These are phyloP conservation scores for Arthrobotrys pseudoclavata DNA, from an alignment of 2,329 filamentous ascomycete species.

Conservation along the genomic window DNA sequence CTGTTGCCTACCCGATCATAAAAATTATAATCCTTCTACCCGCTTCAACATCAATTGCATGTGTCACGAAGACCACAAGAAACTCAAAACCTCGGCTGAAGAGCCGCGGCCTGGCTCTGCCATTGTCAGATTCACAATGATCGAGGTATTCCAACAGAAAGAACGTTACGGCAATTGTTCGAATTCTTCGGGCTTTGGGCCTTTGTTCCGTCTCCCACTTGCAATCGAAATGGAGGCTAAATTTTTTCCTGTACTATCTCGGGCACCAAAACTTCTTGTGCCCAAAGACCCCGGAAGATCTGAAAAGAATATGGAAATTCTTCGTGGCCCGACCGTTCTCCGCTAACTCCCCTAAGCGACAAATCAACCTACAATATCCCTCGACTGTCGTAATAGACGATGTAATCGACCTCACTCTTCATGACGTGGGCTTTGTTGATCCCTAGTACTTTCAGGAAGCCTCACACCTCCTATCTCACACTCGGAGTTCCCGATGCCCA, in stretches of 20 bases:
- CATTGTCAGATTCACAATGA: not conserved
- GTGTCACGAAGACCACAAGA: too few species aligned
- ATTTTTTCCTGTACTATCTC: not conserved
- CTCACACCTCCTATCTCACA: not conserved
- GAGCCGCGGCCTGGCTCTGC: not conserved
- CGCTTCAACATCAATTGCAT: too few species aligned
- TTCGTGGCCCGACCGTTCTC: not conserved
- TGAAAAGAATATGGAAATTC: not conserved
- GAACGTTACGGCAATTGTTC: not conserved
- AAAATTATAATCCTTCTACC: not conserved
- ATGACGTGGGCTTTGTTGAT: not conserved
- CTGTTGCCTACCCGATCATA: slow-evolving; percentile 5
- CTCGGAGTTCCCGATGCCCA: not conserved
- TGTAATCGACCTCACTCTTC: not conserved
- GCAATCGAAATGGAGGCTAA: not conserved
- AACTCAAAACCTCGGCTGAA: not conserved
- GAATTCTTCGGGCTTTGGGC: too few species aligned
- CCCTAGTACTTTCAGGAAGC: not conserved
- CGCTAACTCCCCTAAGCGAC: not conserved
- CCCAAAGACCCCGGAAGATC: not conserved
- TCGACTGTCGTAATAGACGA: not conserved
- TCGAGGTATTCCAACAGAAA: slow-evolving; percentile 13
- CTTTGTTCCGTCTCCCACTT: not conserved
- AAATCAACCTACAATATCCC: not conserved
- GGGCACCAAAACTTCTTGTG: too few species aligned